Percentiles rank a stretch among this genome's conserved stretches.
These are phyloP conservation scores for Pseudogymnoascus sp. DNA, from an alignment of 2,329 filamentous ascomycete genomes.

Conservation along the genomic window DNA sequence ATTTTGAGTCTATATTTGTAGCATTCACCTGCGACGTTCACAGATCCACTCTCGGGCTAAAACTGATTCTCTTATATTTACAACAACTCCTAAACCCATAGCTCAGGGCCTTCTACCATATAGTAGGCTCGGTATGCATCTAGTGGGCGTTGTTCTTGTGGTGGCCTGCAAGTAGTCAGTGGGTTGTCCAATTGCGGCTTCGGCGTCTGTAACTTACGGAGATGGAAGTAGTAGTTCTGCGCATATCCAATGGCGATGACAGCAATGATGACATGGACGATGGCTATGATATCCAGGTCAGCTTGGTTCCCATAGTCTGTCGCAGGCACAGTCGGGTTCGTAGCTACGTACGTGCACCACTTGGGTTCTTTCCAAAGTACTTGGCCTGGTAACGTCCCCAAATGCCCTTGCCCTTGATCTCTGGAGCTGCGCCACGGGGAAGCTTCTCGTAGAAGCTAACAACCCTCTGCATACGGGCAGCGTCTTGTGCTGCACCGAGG, in stretches of 20 bases:
- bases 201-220: slow-evolving; percentile 61
- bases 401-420: slow-evolving; percentile 72
- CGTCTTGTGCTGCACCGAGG: slow-evolving; percentile 90
- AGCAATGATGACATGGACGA: slow-evolving; percentile 76
- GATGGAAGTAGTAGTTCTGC: slow-evolving; percentile 99
- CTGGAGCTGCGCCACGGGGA: slow-evolving; percentile 82
- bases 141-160: slow-evolving; percentile 99
- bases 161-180: slow-evolving; percentile 59
- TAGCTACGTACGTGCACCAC: slow-evolving; percentile 69
- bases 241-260: slow-evolving; percentile 81
- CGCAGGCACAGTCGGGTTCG: not conserved
- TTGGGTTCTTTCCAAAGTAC: slow-evolving; percentile 94
- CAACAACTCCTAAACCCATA: slow-evolving; percentile 7
- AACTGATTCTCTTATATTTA: slow-evolving; percentile 10
- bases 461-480: slow-evolving; percentile 93
- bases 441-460: slow-evolving; percentile 99
- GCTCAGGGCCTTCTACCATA: slow-evolving; percentile 7
- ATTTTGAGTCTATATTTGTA: slow-evolving; percentile 5
- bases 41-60: not conserved
- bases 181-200: not conserved
- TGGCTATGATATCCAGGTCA: slow-evolving; percentile 48
- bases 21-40: not conserved
- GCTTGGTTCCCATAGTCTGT: not conserved
- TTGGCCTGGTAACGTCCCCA: slow-evolving; percentile 80
- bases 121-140: slow-evolving; percentile 23